phyloP scores from a whole-genome alignment of 1,284 basidiomycete species.

The Trametes polyzona region DNA sequence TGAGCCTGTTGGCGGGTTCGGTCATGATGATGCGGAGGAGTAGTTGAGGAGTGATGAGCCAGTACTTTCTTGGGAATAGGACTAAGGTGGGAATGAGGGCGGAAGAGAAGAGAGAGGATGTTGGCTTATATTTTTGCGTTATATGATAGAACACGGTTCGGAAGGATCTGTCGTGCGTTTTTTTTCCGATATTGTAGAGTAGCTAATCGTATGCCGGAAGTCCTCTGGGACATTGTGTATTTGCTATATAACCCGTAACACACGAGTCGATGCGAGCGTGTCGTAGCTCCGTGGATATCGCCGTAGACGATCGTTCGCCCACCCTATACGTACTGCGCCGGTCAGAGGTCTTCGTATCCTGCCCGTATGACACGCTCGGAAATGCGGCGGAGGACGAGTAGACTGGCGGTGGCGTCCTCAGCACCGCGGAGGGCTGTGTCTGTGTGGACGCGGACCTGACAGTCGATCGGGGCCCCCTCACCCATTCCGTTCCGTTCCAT shows the following conservation, averaged over 20 bases:
- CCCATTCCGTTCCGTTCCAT: slow-evolving; percentile 4
- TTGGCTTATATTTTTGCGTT: slow-evolving; percentile 4
- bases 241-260: slow-evolving; percentile 1
- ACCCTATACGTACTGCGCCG: not conserved
- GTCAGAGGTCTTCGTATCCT: not conserved
- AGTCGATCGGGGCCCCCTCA: not conserved
- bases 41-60: slow-evolving; percentile 8
- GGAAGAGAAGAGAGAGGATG: not conserved
- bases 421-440: not conserved
- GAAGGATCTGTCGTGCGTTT: slow-evolving; percentile 1
- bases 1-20: slow-evolving; percentile 82
- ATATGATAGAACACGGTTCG: slow-evolving; percentile 15
- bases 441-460: not conserved
- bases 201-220: slow-evolving; percentile 7
- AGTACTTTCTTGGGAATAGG: too few species aligned
- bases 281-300: not conserved
- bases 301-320: not conserved
- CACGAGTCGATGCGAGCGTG: too few species aligned
- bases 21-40: slow-evolving; percentile 57
- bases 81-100: not conserved
- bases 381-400: not conserved
- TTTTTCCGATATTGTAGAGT: slow-evolving; percentile 7
- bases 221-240: slow-evolving; percentile 6
- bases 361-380: slow-evolving; percentile 6
- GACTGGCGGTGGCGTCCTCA: not conserved